phyloP scores from a whole-genome alignment of 2,329 filamentous ascomycete species.

The Gaeumannomyces sp. region DNA sequence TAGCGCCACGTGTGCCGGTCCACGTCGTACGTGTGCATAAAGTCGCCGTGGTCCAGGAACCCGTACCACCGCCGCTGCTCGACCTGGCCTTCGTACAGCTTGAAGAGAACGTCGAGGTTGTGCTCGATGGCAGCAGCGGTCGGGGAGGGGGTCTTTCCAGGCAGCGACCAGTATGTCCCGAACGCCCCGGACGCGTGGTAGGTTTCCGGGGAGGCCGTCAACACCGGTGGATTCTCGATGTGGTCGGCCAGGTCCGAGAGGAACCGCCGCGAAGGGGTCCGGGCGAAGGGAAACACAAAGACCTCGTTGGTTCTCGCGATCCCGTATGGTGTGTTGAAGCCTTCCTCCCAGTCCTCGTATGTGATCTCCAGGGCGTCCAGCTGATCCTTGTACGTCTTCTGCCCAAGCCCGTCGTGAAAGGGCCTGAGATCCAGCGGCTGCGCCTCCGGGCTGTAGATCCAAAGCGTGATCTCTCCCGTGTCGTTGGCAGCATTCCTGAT shows the following conservation, averaged over 20 bases:
- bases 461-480: conserved; percentile 47
- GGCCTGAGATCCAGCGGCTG: conserved; percentile 49
- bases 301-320: conserved; percentile 53
- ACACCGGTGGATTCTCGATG: conserved; percentile 45
- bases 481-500: conserved; percentile 44
- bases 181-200: conserved; percentile 47
- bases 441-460: conserved; percentile 53
- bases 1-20: conserved; percentile 57
- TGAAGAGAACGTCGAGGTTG: conserved; percentile 49
- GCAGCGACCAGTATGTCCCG: conserved; percentile 48
- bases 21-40: conserved; percentile 56
- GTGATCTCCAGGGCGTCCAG: conserved; percentile 56
- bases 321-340: conserved; percentile 50
- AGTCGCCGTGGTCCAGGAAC: conserved; percentile 56
- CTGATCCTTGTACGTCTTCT: conserved; percentile 50
- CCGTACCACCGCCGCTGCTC: conserved; percentile 56
- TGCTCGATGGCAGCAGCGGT: conserved; percentile 37
- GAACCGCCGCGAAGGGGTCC: conserved; percentile 42
- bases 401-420: conserved; percentile 51
- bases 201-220: conserved; percentile 41
- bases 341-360: conserved; percentile 55
- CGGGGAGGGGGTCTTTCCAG: conserved; percentile 18
- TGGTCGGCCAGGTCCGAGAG: conserved; percentile 26
- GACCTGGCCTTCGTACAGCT: conserved; percentile 50
- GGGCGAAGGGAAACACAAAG: conserved; percentile 44